Conservation (phyloP, 225 moss, liverwort and hornwort species). For the Pseudoscleropodium purum region DNA sequence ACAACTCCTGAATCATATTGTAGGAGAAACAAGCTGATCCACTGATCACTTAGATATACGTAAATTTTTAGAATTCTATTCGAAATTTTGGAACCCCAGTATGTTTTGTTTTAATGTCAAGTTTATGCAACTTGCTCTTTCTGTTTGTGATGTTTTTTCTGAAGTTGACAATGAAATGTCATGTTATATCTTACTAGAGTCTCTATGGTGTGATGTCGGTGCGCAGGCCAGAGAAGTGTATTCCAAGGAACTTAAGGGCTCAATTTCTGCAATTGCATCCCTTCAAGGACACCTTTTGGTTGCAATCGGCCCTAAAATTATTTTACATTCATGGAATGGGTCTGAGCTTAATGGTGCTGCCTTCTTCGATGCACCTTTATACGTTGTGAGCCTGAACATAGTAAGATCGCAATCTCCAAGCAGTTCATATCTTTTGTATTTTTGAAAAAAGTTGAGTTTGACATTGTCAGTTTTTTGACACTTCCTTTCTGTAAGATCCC, state of each 20-base stretch:
- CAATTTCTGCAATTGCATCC: slow-evolving; percentile 97
- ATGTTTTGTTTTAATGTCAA: background rate
- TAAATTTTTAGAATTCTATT: background rate
- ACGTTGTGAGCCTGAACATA: slow-evolving; percentile 98
- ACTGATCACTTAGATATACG: background rate
- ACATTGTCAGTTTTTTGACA: background rate
- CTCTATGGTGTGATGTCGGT: background rate
- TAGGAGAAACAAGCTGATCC: background rate
- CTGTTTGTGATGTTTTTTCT: background rate
- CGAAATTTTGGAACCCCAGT: background rate
- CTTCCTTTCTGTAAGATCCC: background rate
- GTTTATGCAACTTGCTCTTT: background rate
- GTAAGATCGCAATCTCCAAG: slow-evolving; percentile 32
- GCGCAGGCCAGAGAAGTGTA: slow-evolving; percentile 74
- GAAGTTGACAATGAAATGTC: background rate
- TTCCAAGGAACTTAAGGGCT: slow-evolving; percentile 96
- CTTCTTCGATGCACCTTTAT: slow-evolving; percentile 96
- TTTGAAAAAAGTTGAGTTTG: background rate
- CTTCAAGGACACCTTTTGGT: slow-evolving; percentile 94
- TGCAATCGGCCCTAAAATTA: slow-evolving; percentile 98
- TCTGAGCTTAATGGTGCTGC: slow-evolving; percentile 95
- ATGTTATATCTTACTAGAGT: background rate
- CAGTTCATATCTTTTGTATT: background rate
- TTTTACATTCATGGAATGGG: slow-evolving; percentile 97
- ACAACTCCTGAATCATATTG: background rate